Conservation (phyloP, 176 grass and related monocot genomes). For the Carex kokanica region DNA sequence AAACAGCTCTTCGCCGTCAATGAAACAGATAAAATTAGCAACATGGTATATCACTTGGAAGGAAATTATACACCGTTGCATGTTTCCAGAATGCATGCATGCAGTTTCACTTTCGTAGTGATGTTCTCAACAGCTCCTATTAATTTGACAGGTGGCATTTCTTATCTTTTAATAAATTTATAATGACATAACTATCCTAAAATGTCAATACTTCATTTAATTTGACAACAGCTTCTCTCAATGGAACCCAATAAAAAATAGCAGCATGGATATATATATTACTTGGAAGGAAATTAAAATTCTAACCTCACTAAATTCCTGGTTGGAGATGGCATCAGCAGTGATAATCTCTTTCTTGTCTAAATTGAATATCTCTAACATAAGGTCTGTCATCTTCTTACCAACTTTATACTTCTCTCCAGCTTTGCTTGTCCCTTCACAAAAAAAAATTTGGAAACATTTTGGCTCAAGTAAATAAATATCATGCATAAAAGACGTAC, state of each 20-base stretch:
- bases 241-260: conserved; percentile 1
- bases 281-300: conserved; percentile 16
- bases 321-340: conserved; percentile 94
- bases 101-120: not conserved
- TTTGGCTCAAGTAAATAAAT: not conserved
- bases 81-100: conserved; percentile 1
- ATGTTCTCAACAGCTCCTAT: not conserved
- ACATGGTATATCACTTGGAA: not conserved
- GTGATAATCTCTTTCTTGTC: conserved; percentile 78
- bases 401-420: conserved; percentile 73
- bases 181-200: not conserved
- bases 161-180: not conserved
- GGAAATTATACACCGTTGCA: not conserved
- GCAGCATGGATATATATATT: not conserved
- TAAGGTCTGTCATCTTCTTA: conserved; percentile 85
- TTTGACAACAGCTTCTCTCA: not conserved
- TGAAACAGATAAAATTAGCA: not conserved
- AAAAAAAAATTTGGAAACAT: conserved; percentile 29
- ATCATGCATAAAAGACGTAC: not conserved
- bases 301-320: conserved; percentile 90
- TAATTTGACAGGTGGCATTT: not conserved
- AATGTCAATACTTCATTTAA: not conserved
- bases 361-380: conserved; percentile 95
- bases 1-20: not conserved
- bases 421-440: conserved; percentile 73